Base-by-base conservation (phyloP, 169 alveolate genomes). In the Plasmodium falciparum region DNA sequence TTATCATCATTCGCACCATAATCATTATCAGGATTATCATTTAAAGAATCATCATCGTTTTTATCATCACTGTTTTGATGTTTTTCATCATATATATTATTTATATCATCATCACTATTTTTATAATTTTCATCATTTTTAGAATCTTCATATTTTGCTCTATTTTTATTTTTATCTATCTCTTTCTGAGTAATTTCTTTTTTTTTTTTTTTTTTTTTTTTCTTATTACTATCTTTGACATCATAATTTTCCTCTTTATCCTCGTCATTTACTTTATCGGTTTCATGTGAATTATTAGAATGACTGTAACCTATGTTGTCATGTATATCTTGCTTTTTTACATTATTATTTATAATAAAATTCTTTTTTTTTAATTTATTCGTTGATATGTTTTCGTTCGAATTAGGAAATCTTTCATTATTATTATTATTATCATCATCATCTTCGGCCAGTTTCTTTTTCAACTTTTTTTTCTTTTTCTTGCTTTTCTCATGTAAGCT, bases 201-300 rank as follows among this genome's bases (percentile, higher is more conserved):
- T 24, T 69, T 43, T 76, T 78, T 69, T 45, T 67, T 65, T 45
- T 75, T 74, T 61, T 74, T 58, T 74, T 74, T 74, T 61, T 61
- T 74, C 45, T 22, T 61, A 59, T 17, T 15, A 24, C 62, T 26
- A 11, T 78, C 61, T 52, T 62, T 24, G 24, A 22, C 49, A 0
- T 71, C 50, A 71, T 66, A 73, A 26, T 9, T 62, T 13, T 45
- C 52, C 6, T 20, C 26, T 22, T 67, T 67, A 39, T 29, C 49
- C 39, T 49, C 22, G 8, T 70, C 86, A 0, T 73, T 33, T 73
- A 12, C 62, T n/a, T 58, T 39, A 33, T 33, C 9, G 7, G 45
- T 33, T 33, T 33, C 45, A 24, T 56, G 50, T 9, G 11, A n/a
- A 52, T 39, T 12, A n/a, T 66, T n/a, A 7, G 50, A 17, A 5